These are phyloP conservation scores for Jasminum sambac DNA, from an alignment of 257 asterid genomes.

Conservation along the genomic window DNA sequence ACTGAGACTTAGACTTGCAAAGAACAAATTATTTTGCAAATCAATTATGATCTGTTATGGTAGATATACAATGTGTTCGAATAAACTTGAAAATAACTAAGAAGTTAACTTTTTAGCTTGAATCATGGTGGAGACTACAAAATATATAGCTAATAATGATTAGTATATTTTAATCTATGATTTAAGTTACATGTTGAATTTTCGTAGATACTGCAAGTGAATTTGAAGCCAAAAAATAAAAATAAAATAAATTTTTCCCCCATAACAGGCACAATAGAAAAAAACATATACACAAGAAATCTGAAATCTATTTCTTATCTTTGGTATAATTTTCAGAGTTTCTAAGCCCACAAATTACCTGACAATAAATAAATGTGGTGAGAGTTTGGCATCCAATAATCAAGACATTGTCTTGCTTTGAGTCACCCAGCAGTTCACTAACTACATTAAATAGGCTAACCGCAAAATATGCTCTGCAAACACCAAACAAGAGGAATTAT, in stretches of 20 bases:
- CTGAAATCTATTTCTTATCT: slow-evolving; percentile 10
- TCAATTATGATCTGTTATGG: too few relatives aligned
- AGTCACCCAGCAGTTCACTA: slow-evolving; percentile 68
- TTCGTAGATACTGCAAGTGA: too few relatives aligned
- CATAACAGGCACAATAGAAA: background rate
- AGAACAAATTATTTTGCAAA: too few relatives aligned
- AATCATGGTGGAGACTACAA: too few relatives aligned
- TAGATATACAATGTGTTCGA: too few relatives aligned
- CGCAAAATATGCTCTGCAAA: slow-evolving; percentile 86
- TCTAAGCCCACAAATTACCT: slow-evolving; percentile 46
- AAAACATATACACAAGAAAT: slow-evolving; percentile 1
- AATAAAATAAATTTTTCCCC: background rate
- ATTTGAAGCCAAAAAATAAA: background rate
- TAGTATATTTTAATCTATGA: too few relatives aligned
- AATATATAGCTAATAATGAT: too few relatives aligned
- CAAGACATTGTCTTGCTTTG: slow-evolving; percentile 58
- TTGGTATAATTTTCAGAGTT: slow-evolving; percentile 1
- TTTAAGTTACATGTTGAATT: too few relatives aligned
- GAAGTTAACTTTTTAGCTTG: too few relatives aligned
- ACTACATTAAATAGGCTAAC: slow-evolving; percentile 63
- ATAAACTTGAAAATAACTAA: too few relatives aligned
- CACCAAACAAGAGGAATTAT: slow-evolving; percentile 27
- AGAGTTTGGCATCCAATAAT: slow-evolving; percentile 81
- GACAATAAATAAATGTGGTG: slow-evolving; percentile 72
- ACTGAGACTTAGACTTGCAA: too few relatives aligned